phyloP scores from a whole-genome alignment of 2,329 filamentous ascomycete genomes.

The Fusarium illudens region DNA sequence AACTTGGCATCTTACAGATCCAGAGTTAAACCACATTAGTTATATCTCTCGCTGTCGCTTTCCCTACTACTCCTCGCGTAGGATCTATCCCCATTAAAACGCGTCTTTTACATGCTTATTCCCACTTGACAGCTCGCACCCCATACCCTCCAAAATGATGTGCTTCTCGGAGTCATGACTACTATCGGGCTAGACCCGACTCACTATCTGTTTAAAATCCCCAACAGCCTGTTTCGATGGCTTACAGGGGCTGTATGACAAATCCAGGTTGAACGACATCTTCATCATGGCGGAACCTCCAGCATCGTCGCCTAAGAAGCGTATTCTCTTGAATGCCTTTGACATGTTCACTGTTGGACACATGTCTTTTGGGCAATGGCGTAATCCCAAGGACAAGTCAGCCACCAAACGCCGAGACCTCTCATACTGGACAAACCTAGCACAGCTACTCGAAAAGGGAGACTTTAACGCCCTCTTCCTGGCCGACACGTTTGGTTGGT shows the following conservation, averaged over 20 bases:
- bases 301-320: not conserved
- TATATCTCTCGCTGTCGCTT: not conserved
- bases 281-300: not conserved
- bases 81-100: not conserved
- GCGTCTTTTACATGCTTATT: not conserved
- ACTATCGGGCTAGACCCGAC: not conserved
- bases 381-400: constrained; percentile 18
- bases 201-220: not conserved
- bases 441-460: constrained; percentile 53
- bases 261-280: not conserved
- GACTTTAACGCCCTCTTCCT: constrained; percentile 61
- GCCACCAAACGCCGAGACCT: constrained; percentile 5
- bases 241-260: not conserved
- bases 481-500: constrained; percentile 57
- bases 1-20: not conserved
- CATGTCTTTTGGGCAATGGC: constrained; percentile 16
- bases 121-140: not conserved
- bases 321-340: constrained; percentile 27
- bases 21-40: not conserved
- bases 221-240: not conserved
- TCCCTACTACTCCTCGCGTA: not conserved
- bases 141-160: not conserved
- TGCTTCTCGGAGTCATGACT: not conserved
- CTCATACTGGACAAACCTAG: constrained; percentile 56
- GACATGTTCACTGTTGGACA: constrained; percentile 19